A percentile compares a stretch with the other conserved stretches of the same genome.
Evolutionary conservation across 306 rosid species (phyloP).

Genomic region (Senna tora): DNA sequence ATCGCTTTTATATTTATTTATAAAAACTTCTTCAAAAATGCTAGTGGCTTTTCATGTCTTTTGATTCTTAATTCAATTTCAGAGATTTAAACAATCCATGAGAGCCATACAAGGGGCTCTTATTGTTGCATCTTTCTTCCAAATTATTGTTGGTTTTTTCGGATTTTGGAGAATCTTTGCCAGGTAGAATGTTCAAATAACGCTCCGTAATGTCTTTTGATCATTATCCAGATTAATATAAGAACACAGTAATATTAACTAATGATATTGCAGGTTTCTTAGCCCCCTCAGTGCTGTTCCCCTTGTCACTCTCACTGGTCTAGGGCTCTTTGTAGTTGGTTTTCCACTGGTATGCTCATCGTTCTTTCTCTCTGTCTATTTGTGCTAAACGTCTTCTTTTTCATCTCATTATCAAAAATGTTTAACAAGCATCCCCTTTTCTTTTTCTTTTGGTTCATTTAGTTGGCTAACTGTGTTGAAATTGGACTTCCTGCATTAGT

Average conservation of each 20-base stretch:
- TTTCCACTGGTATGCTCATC: slow-evolving; percentile 65
- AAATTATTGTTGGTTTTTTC: slow-evolving; percentile 68
- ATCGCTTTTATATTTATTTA: background rate
- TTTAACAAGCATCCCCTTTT: slow-evolving; percentile 28
- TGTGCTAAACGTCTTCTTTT: slow-evolving; percentile 18
- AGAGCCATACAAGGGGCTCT: slow-evolving; percentile 79
- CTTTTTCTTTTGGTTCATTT: slow-evolving; percentile 42
- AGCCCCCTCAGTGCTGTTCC: slow-evolving; percentile 84
- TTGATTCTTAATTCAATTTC: slow-evolving; percentile 29
- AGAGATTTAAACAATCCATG: slow-evolving; percentile 79
- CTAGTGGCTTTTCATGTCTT: slow-evolving; percentile 3
- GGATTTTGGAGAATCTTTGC: slow-evolving; percentile 83
- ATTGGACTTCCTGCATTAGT: slow-evolving; percentile 86
- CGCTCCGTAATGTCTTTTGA: background rate
- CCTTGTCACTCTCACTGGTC: slow-evolving; percentile 83
- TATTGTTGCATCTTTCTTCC: slow-evolving; percentile 67
- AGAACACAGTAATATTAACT: slow-evolving; percentile 17
- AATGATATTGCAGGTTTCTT: slow-evolving; percentile 66
- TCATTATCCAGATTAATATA: slow-evolving; percentile 25
- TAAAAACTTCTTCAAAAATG: background rate
- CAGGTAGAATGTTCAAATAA: slow-evolving; percentile 47
- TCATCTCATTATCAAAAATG: slow-evolving; percentile 11
- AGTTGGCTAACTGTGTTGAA: slow-evolving; percentile 89
- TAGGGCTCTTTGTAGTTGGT: slow-evolving; percentile 68
- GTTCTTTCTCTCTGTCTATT: background rate